Evolutionary conservation across 257 asterid species (phyloP).

Genomic region (Przewalskia tangutica): DNA sequence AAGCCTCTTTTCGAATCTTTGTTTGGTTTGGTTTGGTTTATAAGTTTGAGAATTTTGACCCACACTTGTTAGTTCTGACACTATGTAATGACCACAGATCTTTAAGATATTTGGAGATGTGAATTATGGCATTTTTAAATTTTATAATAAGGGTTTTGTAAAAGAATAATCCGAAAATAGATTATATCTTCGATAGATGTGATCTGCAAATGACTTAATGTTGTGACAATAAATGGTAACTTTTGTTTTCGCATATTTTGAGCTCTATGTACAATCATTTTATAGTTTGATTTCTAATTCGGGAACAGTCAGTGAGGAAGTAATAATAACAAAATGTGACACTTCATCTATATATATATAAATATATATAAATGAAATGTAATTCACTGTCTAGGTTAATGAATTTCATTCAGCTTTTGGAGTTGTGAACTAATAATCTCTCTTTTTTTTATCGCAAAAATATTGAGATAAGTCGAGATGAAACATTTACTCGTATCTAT

Average conservation of each 20-base stretch:
- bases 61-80: not conserved
- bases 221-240: not conserved
- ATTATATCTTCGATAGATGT: not conserved
- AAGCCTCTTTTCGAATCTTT: constrained; percentile 4
- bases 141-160: not conserved
- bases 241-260: not conserved
- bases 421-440: too few species aligned
- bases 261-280: not conserved
- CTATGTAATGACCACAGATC: not conserved
- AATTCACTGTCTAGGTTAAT: not conserved
- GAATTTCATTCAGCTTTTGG: not conserved
- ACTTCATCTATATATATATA: too few species aligned
- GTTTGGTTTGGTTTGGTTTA: constrained; percentile 3
- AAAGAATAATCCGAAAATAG: not conserved
- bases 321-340: too few species aligned
- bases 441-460: not conserved
- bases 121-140: not conserved
- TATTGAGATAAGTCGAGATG: too few species aligned
- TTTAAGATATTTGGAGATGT: not conserved
- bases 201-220: not conserved
- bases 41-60: not conserved
- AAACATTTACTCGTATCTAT: too few species aligned
- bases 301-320: too few species aligned
- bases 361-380: not conserved
- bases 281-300: not conserved